Evolutionary conservation across 768 basidiomycete species (phyloP), one percentile per base, ranked within the genome.

Genomic region (Agrocybe praecox): DNA sequence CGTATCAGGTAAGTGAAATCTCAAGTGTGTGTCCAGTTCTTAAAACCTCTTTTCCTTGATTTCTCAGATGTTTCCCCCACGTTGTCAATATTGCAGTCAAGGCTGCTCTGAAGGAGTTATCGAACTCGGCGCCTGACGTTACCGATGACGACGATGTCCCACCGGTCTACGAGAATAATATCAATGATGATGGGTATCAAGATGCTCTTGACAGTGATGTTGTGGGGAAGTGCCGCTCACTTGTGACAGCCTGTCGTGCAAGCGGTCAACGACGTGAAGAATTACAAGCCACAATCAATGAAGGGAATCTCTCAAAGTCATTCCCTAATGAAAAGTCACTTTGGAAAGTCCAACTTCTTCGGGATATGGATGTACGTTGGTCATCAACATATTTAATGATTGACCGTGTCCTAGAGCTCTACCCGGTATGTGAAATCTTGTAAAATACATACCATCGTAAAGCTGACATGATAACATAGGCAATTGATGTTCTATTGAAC

Each of bases 351-450:
- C 34, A 57, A 15, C 59, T 73, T 1, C 53, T 73, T 11, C 58
- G 56, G 6, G 73, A 74, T 47, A 61, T 71, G 0, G 71, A 74
- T 29, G 64, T 60, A 15, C 59, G 69, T 0, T 73, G 73, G 73
- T 74, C 73, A 6, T 70, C 73, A 19, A 72, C 61, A 2, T 72
- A 63, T 32, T 42, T 67, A 1, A 74, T 74, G 71, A 66, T 71
- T 55, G 68, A 69, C 33, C 60, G 66, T 6, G 53, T 66, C 18
- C 47, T 73, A 0, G 56, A 65, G 18, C 60, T 66, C 10, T 66
- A 65, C 23, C 63, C 59, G 15, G 65, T 68, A 55, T 11, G 60
- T 49, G n/a, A n/a, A n/a, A n/a, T n/a, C n/a, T n/a, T n/a, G n/a
- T n/a, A n/a, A n/a, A n/a, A n/a, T n/a, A n/a, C n/a, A n/a, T n/a